Evolutionary conservation across 768 basidiomycete species (phyloP).

Genomic region (Amyloporia xantha): DNA sequence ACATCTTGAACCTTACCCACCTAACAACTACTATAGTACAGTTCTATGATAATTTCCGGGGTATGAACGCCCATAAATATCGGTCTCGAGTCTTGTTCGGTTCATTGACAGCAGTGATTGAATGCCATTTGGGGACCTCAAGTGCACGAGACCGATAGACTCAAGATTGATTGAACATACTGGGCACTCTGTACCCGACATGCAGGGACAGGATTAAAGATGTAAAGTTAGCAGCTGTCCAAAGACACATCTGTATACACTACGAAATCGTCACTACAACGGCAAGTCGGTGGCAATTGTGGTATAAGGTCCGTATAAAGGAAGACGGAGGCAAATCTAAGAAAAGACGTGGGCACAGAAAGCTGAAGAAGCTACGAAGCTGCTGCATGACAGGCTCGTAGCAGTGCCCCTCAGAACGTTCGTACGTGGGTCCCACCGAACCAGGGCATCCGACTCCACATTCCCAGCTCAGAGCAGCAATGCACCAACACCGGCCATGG

Average conservation of each 20-base stretch:
- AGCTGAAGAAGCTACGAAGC: background rate
- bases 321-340: background rate
- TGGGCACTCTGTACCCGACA: background rate
- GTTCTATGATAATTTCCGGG: too few species aligned
- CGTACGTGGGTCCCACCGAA: too few species aligned
- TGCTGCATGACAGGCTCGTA: background rate
- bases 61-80: too few species aligned
- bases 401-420: too few species aligned
- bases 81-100: too few species aligned
- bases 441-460: too few species aligned
- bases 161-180: too few species aligned
- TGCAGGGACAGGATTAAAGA: background rate
- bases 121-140: too few species aligned
- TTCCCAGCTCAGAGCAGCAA: constrained; percentile 6
- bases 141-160: background rate
- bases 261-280: background rate
- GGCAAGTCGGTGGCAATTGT: background rate
- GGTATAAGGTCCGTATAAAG: background rate
- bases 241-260: background rate
- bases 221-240: background rate
- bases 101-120: too few species aligned
- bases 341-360: background rate
- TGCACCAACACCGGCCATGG: constrained; percentile 7
- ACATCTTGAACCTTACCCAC: too few species aligned
- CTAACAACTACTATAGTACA: too few species aligned